Conservation (phyloP, 176 grass and related monocot species). For the Chrysopogon serrulatus region DNA sequence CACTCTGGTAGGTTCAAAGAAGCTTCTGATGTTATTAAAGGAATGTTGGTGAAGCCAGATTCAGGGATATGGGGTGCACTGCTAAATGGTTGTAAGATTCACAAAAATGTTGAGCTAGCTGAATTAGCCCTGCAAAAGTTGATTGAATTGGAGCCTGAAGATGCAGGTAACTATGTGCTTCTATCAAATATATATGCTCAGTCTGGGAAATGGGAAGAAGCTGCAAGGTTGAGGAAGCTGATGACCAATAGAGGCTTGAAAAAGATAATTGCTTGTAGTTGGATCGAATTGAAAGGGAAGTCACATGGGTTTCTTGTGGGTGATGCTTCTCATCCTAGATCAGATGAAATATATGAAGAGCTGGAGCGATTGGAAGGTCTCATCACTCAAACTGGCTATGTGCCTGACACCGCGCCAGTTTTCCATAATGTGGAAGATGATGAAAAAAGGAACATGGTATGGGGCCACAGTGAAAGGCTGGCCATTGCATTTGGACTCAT, state of each 20-base stretch:
- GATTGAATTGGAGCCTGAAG: slow-evolving; percentile 69
- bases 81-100: slow-evolving; percentile 76
- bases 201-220: slow-evolving; percentile 69
- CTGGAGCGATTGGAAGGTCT: slow-evolving; percentile 67
- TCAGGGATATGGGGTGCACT: slow-evolving; percentile 71
- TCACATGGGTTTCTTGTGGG: slow-evolving; percentile 74
- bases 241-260: slow-evolving; percentile 68
- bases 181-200: slow-evolving; percentile 80
- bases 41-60: slow-evolving; percentile 63
- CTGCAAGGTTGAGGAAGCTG: slow-evolving; percentile 51
- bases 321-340: slow-evolving; percentile 67
- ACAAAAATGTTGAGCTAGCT: slow-evolving; percentile 59
- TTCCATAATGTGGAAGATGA: slow-evolving; percentile 76
- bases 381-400: slow-evolving; percentile 64
- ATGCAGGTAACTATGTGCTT: slow-evolving; percentile 82
- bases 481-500: slow-evolving; percentile 83
- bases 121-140: slow-evolving; percentile 67
- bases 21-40: slow-evolving; percentile 59
- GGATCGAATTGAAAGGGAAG: slow-evolving; percentile 72
- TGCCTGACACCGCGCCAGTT: slow-evolving; percentile 60
- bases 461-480: slow-evolving; percentile 68
- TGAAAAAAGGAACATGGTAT: slow-evolving; percentile 68
- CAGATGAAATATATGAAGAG: slow-evolving; percentile 60
- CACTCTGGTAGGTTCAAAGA: slow-evolving; percentile 53
- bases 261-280: slow-evolving; percentile 73